phyloP scores from a whole-genome alignment of 2,329 filamentous ascomycete genomes.

The Penicillium sp. region DNA sequence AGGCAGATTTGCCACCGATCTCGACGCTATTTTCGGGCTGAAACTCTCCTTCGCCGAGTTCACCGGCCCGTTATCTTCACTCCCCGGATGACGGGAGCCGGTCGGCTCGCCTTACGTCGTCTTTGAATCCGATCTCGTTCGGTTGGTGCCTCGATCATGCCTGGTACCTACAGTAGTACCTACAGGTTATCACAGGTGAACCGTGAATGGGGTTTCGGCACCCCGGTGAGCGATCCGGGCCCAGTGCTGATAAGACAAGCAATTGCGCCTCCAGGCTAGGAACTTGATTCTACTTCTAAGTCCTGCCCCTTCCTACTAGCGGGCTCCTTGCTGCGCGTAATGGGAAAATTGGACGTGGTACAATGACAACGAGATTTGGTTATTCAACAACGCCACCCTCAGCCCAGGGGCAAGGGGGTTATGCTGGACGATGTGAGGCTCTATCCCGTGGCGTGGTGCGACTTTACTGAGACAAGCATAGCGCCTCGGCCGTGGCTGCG shows the following conservation, averaged over 20 bases:
- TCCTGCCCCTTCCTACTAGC: not conserved
- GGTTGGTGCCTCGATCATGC: not conserved
- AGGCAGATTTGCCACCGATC: not conserved
- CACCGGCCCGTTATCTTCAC: not conserved
- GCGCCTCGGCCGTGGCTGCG: not conserved
- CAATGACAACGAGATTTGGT: not conserved
- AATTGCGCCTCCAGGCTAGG: not conserved
- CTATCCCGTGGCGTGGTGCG: not conserved
- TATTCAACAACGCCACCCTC: not conserved
- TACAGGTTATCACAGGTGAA: not conserved
- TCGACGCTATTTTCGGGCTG: not conserved
- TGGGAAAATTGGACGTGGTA: not conserved
- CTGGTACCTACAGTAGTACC: not conserved
- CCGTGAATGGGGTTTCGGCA: not conserved
- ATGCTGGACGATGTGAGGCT: not conserved
- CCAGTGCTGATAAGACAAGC: not conserved
- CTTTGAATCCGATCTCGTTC: not conserved
- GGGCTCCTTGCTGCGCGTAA: not conserved
- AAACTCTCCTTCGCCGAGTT: not conserved
- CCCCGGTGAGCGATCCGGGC: not conserved
- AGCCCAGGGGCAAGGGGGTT: not conserved
- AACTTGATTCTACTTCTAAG: not conserved
- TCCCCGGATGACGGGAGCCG: not conserved
- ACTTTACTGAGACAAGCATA: not conserved
- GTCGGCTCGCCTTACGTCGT: not conserved